These are phyloP conservation scores for Phytopythium ostracodes DNA, from an alignment of 352 stramenopile species.

Conservation along the genomic window DNA sequence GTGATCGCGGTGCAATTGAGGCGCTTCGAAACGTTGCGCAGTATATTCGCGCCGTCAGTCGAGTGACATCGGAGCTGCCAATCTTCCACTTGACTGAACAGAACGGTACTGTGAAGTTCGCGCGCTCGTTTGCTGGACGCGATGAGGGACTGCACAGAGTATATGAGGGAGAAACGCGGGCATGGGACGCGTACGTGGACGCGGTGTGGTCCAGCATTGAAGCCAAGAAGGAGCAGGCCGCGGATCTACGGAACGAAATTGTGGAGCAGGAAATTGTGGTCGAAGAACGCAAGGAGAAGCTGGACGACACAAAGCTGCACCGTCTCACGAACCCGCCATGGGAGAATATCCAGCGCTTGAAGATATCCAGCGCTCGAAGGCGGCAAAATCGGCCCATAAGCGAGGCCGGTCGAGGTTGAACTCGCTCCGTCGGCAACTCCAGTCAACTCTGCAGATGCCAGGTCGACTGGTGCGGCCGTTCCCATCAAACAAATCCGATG, in stretches of 20 bases:
- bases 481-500: constrained; percentile 15
- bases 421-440: background rate
- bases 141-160: constrained; percentile 9
- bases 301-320: background rate
- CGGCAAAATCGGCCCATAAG: background rate
- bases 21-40: constrained; percentile 24
- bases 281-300: background rate
- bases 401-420: background rate
- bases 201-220: constrained; percentile 14
- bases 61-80: constrained; percentile 6
- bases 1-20: constrained; percentile 19
- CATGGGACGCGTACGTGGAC: constrained; percentile 15
- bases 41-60: constrained; percentile 38
- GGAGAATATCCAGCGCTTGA: background rate
- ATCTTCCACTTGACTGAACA: constrained; percentile 45
- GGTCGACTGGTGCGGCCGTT: constrained; percentile 28
- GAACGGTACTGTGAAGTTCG: constrained; percentile 37
- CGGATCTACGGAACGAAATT: constrained; percentile 8
- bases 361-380: background rate
- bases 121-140: constrained; percentile 12
- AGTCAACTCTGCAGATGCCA: constrained; percentile 14
- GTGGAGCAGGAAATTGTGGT: background rate
- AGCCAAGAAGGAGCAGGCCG: constrained; percentile 13
- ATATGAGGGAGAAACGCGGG: constrained; percentile 9
- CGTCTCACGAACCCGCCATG: background rate